phyloP scores from a whole-genome alignment of 169 alveolate genomes.

The Plasmodium yoelii region DNA sequence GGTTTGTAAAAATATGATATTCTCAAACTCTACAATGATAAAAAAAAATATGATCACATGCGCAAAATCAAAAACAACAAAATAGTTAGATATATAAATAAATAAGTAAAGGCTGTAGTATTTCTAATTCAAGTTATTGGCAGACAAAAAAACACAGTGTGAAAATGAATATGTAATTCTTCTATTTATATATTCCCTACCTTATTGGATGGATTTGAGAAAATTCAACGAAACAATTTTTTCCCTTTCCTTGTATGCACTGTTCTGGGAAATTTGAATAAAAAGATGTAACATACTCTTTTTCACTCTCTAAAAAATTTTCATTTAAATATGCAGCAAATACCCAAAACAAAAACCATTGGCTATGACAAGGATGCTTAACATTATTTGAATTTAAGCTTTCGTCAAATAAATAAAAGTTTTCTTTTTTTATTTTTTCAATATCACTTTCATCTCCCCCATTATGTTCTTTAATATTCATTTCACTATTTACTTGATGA shows the following conservation, averaged over 20 bases:
- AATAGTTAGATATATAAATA: too few relatives aligned
- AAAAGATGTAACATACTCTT: constrained; percentile 60
- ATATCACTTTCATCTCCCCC: constrained; percentile 30
- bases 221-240: constrained; percentile 68
- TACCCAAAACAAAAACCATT: constrained; percentile 77
- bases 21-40: too few relatives aligned
- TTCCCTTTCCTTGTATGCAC: constrained; percentile 72
- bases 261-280: constrained; percentile 76
- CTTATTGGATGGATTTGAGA: constrained; percentile 56
- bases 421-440: constrained; percentile 75
- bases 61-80: too few relatives aligned
- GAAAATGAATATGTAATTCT: too few relatives aligned
- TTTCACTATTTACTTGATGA: constrained; percentile 6
- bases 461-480: background rate
- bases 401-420: constrained; percentile 74
- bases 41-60: too few relatives aligned
- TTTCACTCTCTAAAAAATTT: constrained; percentile 61
- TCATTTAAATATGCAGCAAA: constrained; percentile 73
- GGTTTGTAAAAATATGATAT: too few relatives aligned
- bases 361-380: constrained; percentile 75
- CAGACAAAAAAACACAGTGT: too few relatives aligned
- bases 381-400: constrained; percentile 70
- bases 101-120: too few relatives aligned
- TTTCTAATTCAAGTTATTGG: too few relatives aligned
- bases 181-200: background rate